Conservation (phyloP, 108 stramenopile species). For the Skeletonema tropicum region DNA sequence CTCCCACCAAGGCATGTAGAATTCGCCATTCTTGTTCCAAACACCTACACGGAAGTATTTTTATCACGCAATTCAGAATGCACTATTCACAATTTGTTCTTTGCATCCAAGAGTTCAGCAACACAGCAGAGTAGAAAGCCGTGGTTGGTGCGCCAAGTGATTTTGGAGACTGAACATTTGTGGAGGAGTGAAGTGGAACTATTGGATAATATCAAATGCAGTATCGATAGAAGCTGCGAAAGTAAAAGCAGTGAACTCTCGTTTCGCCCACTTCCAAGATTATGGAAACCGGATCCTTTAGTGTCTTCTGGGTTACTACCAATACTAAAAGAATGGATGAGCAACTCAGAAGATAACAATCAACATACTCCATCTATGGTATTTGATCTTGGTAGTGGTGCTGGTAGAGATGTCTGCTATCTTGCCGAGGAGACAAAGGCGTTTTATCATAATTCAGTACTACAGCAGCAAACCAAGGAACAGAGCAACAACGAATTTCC, state of each 20-base stretch:
- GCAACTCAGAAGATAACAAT: neutral
- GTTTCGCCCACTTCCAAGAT: slow-evolving; percentile 50
- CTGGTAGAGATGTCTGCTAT: slow-evolving; percentile 81
- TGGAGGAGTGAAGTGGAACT: slow-evolving; percentile 43
- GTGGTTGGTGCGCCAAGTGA: slow-evolving; percentile 56
- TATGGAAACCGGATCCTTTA: slow-evolving; percentile 86
- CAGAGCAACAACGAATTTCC: neutral
- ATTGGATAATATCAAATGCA: neutral
- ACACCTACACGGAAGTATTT: slow-evolving; percentile 9
- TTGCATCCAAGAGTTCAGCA: slow-evolving; percentile 38
- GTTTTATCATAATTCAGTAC: slow-evolving; percentile 18
- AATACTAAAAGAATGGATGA: slow-evolving; percentile 41
- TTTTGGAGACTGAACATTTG: slow-evolving; percentile 40
- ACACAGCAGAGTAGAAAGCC: slow-evolving; percentile 59
- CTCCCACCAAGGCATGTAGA: slow-evolving; percentile 61
- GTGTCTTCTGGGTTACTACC: slow-evolving; percentile 60
- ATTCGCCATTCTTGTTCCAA: slow-evolving; percentile 55
- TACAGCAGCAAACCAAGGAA: neutral
- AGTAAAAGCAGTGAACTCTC: neutral
- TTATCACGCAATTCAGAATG: neutral
- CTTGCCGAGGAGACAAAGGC: slow-evolving; percentile 74
- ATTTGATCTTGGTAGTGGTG: slow-evolving; percentile 82
- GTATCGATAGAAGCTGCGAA: neutral
- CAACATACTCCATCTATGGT: slow-evolving; percentile 28
- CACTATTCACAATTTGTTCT: slow-evolving; percentile 40